Base-by-base conservation (phyloP, 1,284 basidiomycete species). In the Rhodotorula sp. region DNA sequence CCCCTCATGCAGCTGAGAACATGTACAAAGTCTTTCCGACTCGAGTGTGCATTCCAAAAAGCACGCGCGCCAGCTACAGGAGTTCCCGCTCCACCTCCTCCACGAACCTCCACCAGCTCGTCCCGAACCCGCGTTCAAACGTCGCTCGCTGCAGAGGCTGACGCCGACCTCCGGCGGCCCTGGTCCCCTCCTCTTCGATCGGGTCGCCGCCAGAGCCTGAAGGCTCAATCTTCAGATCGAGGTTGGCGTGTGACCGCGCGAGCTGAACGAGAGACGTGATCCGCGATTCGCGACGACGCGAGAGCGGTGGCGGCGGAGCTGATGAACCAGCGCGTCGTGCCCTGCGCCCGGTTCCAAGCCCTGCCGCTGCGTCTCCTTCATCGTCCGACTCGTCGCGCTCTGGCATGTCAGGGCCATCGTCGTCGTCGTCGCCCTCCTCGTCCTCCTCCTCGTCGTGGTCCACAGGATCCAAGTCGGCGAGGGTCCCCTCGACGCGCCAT, bases 41-140 rank as follows among this genome's bases (percentile, higher is more conserved):
- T 50, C 49, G 49, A 50, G 10, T 43, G 38, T 14, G 38, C 10
- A 14, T 12, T 43, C 10, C 12, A 1, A 0, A 43, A 12, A 10
- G 28, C 26, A 6, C 12, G 6, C 26, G 54, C 54, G 6, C 5
- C 10, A 55, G 1, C 59, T 60, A 28, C 45, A 49, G 7, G n/a
- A 26, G 23, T 18, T 57, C 55, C 1, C n/a, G 28, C 55, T 64
- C 45, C 5, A 64, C 63, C n/a, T 64, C 63, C 23, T 56, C 28
- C 26, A 59, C 64, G 12, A 52, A 65, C n/a, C 57, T 15, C 64
- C 64, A 65, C 57, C 56, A 65, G 19, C 64, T 65, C 57, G 57
- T 65, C 5, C 48, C 34, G 21, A 65, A 65, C 4, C 64, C 64
- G n/a, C 64, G 48, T 19, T 50, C 48, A 16, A 65, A 65, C n/a